These are phyloP conservation scores for Salix caprea DNA, from an alignment of 345 rosid species.

Conservation along the genomic window DNA sequence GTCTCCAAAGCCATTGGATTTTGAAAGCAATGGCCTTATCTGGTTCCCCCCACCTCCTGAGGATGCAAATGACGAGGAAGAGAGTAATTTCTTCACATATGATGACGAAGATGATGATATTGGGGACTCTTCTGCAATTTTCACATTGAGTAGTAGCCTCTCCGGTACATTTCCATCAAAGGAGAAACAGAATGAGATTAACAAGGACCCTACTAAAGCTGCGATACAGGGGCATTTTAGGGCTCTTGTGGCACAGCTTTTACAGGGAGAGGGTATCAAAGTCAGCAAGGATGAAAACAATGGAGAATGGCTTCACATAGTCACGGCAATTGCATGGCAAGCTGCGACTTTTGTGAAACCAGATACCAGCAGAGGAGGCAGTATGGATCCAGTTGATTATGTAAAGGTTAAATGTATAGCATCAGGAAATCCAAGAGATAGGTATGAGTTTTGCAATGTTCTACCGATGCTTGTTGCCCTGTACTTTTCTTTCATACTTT, in stretches of 20 bases:
- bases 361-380: slow-evolving; percentile 93
- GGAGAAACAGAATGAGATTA: slow-evolving; percentile 62
- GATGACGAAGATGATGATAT: slow-evolving; percentile 86
- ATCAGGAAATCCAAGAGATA: slow-evolving; percentile 73
- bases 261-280: slow-evolving; percentile 65
- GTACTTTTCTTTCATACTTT: neutral
- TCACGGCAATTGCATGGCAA: slow-evolving; percentile 82
- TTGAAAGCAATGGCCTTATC: slow-evolving; percentile 73
- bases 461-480: neutral
- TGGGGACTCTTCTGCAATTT: slow-evolving; percentile 70
- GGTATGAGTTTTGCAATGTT: slow-evolving; percentile 41
- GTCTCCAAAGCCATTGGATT: slow-evolving; percentile 60
- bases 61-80: slow-evolving; percentile 77
- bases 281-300: slow-evolving; percentile 41
- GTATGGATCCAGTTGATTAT: slow-evolving; percentile 96
- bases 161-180: slow-evolving; percentile 52
- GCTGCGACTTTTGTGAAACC: slow-evolving; percentile 96
- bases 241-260: slow-evolving; percentile 92
- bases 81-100: slow-evolving; percentile 57
- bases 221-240: slow-evolving; percentile 82
- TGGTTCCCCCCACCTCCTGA: slow-evolving; percentile 95
- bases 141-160: slow-evolving; percentile 76
- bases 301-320: slow-evolving; percentile 79
- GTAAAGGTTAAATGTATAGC: slow-evolving; percentile 95
- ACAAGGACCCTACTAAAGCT: slow-evolving; percentile 67